These are phyloP conservation scores for barrel medic (Medicago truncatula) DNA, from an alignment of 306 rosid genomes.

Conservation along the genomic window MtrunA17r5.0-ANR NC_053045.1:44198001-44198500, in stretches of 20 bases:
- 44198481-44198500: conserved; percentile 69
- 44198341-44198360: conserved; percentile 55
- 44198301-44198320: conserved; percentile 51
- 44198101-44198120: background rate
- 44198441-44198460: conserved; percentile 49
- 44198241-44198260: conserved; percentile 49
- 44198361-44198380: conserved; percentile 48
- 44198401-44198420: conserved; percentile 43
- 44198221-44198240: conserved; percentile 59
- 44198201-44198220: conserved; percentile 72
- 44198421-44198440: conserved; percentile 52
- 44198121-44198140: background rate
- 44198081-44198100: background rate
- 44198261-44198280: conserved; percentile 44
- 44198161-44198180: background rate
- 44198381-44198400: conserved; percentile 47
- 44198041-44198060: background rate
- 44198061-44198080: background rate
- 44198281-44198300: conserved; percentile 59
- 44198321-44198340: conserved; percentile 52
- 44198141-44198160: conserved; percentile 21
- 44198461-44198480: conserved; percentile 58
- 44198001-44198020: background rate
- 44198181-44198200: conserved; percentile 34
- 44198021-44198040: background rate